A percentile compares a stretch with the other conserved stretches of the same genome.
Evolutionary conservation across 192 early-diverging fungal species (phyloP).

Genomic region (Coemansia aciculifera): DNA sequence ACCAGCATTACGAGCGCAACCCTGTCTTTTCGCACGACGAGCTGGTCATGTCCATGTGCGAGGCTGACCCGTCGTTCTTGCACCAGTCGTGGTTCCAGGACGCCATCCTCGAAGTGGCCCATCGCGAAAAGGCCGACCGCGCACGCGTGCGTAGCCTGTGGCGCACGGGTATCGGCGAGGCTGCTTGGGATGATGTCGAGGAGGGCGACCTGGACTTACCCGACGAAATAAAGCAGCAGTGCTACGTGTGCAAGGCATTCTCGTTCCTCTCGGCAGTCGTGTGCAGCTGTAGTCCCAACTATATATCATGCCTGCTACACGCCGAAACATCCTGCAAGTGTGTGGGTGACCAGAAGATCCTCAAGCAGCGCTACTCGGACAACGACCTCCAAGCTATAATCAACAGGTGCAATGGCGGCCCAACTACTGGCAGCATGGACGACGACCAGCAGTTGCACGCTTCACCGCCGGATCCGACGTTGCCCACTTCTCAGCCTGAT

Average conservation of each 20-base stretch:
- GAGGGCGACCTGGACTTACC: constrained; percentile 50
- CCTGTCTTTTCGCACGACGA: constrained; percentile 97
- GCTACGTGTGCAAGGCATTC: constrained; percentile 69
- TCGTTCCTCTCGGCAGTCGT: constrained; percentile 69
- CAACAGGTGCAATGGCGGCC: constrained; percentile 11
- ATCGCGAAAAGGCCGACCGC: constrained; percentile 61
- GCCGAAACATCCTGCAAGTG: constrained; percentile 60
- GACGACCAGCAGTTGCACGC: not conserved
- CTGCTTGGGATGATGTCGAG: constrained; percentile 40
- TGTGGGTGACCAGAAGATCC: constrained; percentile 21
- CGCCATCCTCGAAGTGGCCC: constrained; percentile 55
- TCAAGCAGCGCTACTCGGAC: constrained; percentile 59
- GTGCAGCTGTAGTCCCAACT: constrained; percentile 61
- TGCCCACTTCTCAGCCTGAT: not conserved
- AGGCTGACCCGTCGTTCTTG: constrained; percentile 19
- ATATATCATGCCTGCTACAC: constrained; percentile 67
- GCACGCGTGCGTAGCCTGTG: constrained; percentile 29
- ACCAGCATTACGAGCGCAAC: constrained; percentile 73
- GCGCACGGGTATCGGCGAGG: constrained; percentile 18
- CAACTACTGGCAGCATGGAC: not conserved
- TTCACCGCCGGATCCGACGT: not conserved
- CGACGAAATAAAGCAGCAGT: constrained; percentile 70
- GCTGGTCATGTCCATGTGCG: constrained; percentile 67
- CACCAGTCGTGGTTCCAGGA: constrained; percentile 43
- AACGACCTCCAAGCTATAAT: constrained; percentile 47